Base-by-base conservation (phyloP, 257 asterid species). In the Forsythia viridissima region DNA sequence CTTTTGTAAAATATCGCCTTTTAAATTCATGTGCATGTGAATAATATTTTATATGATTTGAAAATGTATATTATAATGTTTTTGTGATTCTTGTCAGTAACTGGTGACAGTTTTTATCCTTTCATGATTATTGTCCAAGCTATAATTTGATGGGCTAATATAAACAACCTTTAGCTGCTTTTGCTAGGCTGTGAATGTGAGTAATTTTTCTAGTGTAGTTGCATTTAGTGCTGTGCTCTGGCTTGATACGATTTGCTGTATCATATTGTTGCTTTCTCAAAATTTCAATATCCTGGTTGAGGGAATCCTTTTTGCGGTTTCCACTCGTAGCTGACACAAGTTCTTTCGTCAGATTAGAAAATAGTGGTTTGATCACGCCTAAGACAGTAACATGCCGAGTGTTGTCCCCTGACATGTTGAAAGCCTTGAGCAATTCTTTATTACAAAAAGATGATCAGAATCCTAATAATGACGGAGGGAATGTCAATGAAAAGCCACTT, bases 341-440 rank as follows among this genome's bases (percentile, higher is more conserved):
- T 82, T 80, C 71, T 72, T 74, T 74, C 55, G 73, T 40, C 88
- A 92, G 97, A 82, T 83, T 85, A 67, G 89, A 78, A 75, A 74
- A 75, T 42, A 82, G 73, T 78, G 74, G 86, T 79, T 78, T 89
- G 83, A 76, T 80, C 75, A 71, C 73, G 61, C 99, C 98, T 13
- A 89, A 76, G 87, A 93, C 98, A 73, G 91, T 94, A 74, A 93
- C 99, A 41, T 94, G 98, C 79, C 89, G 75, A 20, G 94, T 94
- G 77, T 82, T 88, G 71, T 89, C 97, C 67, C 72, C 97, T 77
- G 83, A 82, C 78, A 87, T 77, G 80, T 83, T 94, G 90, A 89
- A 83, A 78, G 80, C 83, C 83, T 70, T 90, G 82, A 88, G 92
- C 87, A 82, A 87, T 69, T 85, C 86, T 82, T 82, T 82, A 69